Evolutionary conservation across 192 early-diverging fungal species (phyloP).

Genomic region (Linderina pennispora): DNA sequence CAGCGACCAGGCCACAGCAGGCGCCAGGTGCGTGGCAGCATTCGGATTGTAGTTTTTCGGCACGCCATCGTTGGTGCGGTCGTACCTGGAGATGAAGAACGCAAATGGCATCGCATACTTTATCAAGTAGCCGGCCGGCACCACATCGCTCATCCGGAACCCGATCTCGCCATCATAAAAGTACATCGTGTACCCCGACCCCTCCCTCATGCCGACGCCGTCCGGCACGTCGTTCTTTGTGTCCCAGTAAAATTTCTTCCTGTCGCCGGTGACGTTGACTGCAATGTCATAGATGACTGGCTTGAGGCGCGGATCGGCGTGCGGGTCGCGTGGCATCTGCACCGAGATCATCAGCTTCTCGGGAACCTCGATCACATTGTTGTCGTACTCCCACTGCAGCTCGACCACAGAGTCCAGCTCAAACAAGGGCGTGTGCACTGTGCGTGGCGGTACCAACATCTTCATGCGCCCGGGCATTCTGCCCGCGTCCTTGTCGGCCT

Average conservation of each 20-base stretch:
- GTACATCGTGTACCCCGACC: conserved; percentile 45
- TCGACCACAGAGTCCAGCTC: conserved; percentile 46
- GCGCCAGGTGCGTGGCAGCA: conserved; percentile 12
- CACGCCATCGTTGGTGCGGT: conserved; percentile 45
- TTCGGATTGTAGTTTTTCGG: conserved; percentile 44
- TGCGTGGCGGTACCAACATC: conserved; percentile 44
- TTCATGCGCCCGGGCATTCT: conserved; percentile 42
- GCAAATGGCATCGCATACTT: conserved; percentile 49
- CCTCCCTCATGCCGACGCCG: conserved; percentile 46
- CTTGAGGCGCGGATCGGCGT: conserved; percentile 26
- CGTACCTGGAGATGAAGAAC: conserved; percentile 42
- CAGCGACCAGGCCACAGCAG: conserved; percentile 2
- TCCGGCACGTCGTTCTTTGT: conserved; percentile 48
- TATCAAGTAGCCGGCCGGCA: conserved; percentile 42
- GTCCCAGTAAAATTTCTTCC: conserved; percentile 42
- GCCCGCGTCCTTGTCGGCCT: conserved; percentile 42
- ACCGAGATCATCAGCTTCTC: conserved; percentile 48
- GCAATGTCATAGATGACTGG: conserved; percentile 45
- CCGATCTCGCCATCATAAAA: conserved; percentile 47
- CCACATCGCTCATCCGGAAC: conserved; percentile 46
- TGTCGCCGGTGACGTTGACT: conserved; percentile 35
- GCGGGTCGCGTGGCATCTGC: conserved; percentile 42
- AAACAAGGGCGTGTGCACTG: conserved; percentile 44
- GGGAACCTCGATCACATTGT: conserved; percentile 43
- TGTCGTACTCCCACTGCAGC: conserved; percentile 47